These are phyloP conservation scores for Fusarium cyanostomum DNA, from an alignment of 2,329 filamentous ascomycete species.

Conservation along the genomic window DNA sequence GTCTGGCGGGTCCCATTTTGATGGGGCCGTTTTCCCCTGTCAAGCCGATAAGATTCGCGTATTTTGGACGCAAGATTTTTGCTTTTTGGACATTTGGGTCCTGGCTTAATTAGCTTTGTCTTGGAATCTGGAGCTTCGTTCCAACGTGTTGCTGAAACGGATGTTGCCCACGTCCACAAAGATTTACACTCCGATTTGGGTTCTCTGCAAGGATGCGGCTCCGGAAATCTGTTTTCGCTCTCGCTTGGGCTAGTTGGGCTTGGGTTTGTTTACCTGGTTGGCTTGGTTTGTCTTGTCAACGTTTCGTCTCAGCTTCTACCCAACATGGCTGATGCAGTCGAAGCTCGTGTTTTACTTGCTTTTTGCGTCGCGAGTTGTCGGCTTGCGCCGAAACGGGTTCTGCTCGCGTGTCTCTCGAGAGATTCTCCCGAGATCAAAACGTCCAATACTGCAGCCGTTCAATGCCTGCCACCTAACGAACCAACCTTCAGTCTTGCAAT, in stretches of 20 bases:
- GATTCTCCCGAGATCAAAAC: conserved; percentile 5
- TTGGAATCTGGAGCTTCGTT: conserved; percentile 30
- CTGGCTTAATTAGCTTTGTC: conserved; percentile 16
- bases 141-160: conserved; percentile 25
- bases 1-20: conserved; percentile 18
- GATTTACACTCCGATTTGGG: conserved; percentile 11
- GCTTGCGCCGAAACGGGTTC: conserved; percentile 14
- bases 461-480: background rate
- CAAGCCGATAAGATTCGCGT: conserved; percentile 38
- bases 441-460: background rate
- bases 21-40: conserved; percentile 29
- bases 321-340: background rate
- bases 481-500: background rate
- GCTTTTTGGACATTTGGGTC: conserved; percentile 17
- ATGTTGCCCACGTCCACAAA: conserved; percentile 22
- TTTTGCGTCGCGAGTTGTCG: background rate
- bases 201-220: conserved; percentile 16
- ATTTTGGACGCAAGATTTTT: conserved; percentile 24
- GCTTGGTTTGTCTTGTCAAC: background rate
- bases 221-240: conserved; percentile 5
- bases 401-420: conserved; percentile 32
- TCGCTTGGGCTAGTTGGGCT: too few species aligned
- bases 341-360: background rate
- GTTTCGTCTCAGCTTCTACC: background rate
- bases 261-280: too few species aligned